Conservation (phyloP, 129 eudicot species). For the Centrapalus pauciflorus region DNA sequence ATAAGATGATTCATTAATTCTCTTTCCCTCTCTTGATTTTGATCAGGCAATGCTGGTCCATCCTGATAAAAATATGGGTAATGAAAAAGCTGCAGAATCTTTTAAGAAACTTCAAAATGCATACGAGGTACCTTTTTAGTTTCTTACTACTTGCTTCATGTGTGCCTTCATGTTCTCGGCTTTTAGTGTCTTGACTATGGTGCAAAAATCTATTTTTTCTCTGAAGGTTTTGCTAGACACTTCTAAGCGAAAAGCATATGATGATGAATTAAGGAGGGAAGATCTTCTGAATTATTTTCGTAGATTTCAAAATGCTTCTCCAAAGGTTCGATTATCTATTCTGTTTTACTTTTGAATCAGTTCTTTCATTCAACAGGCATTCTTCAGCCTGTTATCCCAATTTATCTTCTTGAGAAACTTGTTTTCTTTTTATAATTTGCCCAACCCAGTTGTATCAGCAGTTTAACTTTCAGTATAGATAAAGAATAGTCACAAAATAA, state of each 20-base stretch:
- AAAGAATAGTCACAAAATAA: neutral
- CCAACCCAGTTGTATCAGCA: neutral
- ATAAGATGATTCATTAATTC: constrained; percentile 9
- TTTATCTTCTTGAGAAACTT: no score
- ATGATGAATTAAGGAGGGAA: constrained; percentile 88
- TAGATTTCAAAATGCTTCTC: constrained; percentile 66
- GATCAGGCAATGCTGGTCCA: constrained; percentile 95
- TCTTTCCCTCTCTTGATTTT: neutral
- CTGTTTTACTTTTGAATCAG: neutral
- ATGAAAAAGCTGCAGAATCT: constrained; percentile 98
- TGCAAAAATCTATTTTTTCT: neutral
- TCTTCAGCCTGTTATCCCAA: constrained; percentile 14
- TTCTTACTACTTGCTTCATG: neutral
- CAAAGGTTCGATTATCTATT: constrained; percentile 48
- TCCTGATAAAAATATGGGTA: constrained; percentile 99
- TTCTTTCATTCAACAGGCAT: neutral
- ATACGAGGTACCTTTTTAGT: constrained; percentile 58
- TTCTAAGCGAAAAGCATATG: constrained; percentile 74
- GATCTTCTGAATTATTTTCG: constrained; percentile 82
- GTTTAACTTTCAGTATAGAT: neutral
- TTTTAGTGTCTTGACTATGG: constrained; percentile 5
- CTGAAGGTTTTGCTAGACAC: constrained; percentile 71
- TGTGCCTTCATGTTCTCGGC: neutral
- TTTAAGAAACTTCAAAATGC: constrained; percentile 98
- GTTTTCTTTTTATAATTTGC: neutral